phyloP scores from a whole-genome alignment of 169 alveolate genomes.

The Eimeria maxima region DNA sequence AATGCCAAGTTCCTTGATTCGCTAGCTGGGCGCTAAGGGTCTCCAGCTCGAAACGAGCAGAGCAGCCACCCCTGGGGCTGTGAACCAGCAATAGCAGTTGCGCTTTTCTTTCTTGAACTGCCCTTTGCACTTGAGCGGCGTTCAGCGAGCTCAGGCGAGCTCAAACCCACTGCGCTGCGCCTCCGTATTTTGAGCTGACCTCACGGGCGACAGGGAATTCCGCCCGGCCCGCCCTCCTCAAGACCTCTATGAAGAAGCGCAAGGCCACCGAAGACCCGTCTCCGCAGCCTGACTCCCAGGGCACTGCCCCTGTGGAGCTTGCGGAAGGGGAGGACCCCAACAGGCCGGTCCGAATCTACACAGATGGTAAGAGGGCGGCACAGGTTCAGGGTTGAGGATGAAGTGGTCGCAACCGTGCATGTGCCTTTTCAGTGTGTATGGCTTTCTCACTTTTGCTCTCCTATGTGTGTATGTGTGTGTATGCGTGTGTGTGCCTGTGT shows the following conservation, averaged over 20 bases:
- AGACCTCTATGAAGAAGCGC: slow-evolving; percentile 63
- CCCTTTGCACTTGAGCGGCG: background rate
- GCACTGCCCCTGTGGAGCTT: slow-evolving; percentile 70
- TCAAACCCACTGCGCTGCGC: background rate
- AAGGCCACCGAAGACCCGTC: slow-evolving; percentile 64
- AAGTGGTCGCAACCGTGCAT: too few relatives aligned
- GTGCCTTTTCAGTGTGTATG: background rate
- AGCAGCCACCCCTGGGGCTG: background rate
- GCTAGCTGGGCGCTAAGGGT: background rate
- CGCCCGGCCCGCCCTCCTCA: background rate
- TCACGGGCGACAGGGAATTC: background rate
- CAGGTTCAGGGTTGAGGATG: background rate
- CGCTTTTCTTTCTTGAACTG: background rate
- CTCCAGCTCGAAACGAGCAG: background rate
- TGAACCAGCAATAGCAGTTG: background rate
- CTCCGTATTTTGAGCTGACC: background rate
- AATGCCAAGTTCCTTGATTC: background rate
- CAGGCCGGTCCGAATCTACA: slow-evolving; percentile 74
- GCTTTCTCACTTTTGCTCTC: background rate
- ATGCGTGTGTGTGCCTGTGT: background rate
- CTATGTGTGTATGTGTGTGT: background rate
- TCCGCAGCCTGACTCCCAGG: slow-evolving; percentile 75
- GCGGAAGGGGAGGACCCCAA: slow-evolving; percentile 77
- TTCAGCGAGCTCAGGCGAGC: background rate
- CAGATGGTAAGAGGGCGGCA: slow-evolving; percentile 66